Evolutionary conservation across 805 yeast genomes (phyloP), one percentile per base, ranked within the genome.

Genomic region (Martiniozyma abietophila): DNA sequence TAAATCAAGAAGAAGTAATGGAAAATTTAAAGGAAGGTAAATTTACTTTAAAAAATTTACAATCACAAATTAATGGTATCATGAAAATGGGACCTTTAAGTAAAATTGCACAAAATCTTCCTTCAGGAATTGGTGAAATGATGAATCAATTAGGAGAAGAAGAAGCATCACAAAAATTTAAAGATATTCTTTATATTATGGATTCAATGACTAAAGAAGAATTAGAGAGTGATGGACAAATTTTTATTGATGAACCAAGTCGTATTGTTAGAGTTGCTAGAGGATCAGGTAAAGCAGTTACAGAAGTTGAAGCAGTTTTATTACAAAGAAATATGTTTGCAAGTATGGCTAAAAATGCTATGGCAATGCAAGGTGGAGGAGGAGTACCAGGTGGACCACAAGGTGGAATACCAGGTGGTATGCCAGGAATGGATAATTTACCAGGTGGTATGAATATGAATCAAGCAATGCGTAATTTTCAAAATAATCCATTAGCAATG

Each of bases 81-180:
- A 67, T 89, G 73, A 92, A 92, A 58, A 84, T 92, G 94, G 98
- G 98, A 2, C 96, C 97, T 3, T 62, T 89, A 35, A 78, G 94
- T 17, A 88, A 92, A 54, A 84, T 89, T 43, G 96, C 96, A 3
- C 74, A 80, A 35, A 89, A 89, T 96, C 76, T 89, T 40, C 98
- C 98, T 0, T 92, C 80, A 18, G 84, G 96, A 50, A 73, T 86
- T 61, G 74, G 88, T 24, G 76, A 74, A 45, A 69, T 89, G 68
- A 79, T 89, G 72, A 75, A 70, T 34, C 89, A 83, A 56, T 76
- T 84, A 28, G 92, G 94, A 18, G 96, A 86, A 54, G 95, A 85
- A 48, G 97, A 92, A 49, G 79, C 95, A 0, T 73, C 84, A n/a
- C 69, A 71, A 36, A 71, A 80, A 51, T 67, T 89, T 63, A 89